Percentiles rank a stretch among this genome's conserved stretches.
These are phyloP conservation scores for Saturnispora zaruensis DNA, from an alignment of 805 yeast genomes.

Conservation along the genomic window DNA sequence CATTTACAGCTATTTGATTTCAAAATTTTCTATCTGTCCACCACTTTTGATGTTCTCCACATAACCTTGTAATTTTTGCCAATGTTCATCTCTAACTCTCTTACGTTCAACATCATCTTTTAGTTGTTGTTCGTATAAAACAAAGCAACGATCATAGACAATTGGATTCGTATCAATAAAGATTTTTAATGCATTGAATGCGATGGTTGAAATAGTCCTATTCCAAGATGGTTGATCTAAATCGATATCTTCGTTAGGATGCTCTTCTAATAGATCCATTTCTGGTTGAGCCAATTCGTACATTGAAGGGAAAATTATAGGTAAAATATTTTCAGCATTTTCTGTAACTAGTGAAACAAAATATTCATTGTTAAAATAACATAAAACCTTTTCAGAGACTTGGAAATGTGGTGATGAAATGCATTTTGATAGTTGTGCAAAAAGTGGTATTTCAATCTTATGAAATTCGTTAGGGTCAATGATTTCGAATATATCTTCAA, in stretches of 20 bases:
- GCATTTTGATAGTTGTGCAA: conserved; percentile 90
- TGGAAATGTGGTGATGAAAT: conserved; percentile 94
- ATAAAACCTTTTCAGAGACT: conserved; percentile 89
- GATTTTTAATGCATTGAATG: conserved; percentile 81
- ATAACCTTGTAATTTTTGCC: conserved; percentile 60
- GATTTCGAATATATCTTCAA: conserved; percentile 93
- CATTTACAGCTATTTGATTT: conserved; percentile 31
- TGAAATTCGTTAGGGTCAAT: conserved; percentile 90
- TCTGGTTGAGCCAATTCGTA: conserved; percentile 63
- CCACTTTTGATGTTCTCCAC: conserved; percentile 33
- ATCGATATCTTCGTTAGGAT: conserved; percentile 29
- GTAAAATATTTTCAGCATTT: conserved; percentile 84
- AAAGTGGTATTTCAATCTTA: conserved; percentile 85
- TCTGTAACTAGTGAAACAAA: conserved; percentile 85
- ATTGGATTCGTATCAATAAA: conserved; percentile 90
- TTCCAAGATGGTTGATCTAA: conserved; percentile 70
- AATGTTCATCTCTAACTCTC: conserved; percentile 53
- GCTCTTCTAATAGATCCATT: conserved; percentile 25
- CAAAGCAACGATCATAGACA: conserved; percentile 87
- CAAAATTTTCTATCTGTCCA: conserved; percentile 44
- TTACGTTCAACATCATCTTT: conserved; percentile 64
- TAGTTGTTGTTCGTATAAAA: conserved; percentile 69
- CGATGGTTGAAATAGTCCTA: conserved; percentile 82
- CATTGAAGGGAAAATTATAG: conserved; percentile 82
- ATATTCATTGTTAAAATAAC: conserved; percentile 92